Conservation (phyloP, 805 yeast genomes). For the Pichia exigua region DNA sequence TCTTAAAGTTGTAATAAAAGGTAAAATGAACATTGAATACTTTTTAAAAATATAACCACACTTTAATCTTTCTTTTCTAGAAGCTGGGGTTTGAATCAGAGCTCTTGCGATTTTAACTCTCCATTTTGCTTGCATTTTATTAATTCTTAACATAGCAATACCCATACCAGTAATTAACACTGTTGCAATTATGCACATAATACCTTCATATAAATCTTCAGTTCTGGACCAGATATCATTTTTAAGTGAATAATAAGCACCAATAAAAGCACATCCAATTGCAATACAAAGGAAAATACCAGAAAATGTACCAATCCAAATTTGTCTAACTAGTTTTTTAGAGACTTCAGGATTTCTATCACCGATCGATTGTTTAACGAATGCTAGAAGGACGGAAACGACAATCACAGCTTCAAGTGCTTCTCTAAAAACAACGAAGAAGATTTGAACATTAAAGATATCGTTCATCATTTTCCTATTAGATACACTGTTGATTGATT, state of each 20-base stretch:
- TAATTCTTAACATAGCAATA: slow-evolving; percentile 83
- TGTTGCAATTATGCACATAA: slow-evolving; percentile 81
- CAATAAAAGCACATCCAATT: slow-evolving; percentile 86
- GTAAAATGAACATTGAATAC: slow-evolving; percentile 78
- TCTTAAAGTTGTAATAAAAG: slow-evolving; percentile 79
- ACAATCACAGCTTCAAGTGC: slow-evolving; percentile 82
- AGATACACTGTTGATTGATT: neutral
- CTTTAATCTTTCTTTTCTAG: slow-evolving; percentile 40
- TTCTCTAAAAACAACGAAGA: slow-evolving; percentile 86
- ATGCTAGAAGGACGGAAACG: slow-evolving; percentile 80
- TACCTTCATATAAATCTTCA: slow-evolving; percentile 94
- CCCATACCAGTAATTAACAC: slow-evolving; percentile 86
- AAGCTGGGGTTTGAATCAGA: slow-evolving; percentile 47
- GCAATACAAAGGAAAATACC: slow-evolving; percentile 72
- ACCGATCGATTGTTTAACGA: slow-evolving; percentile 78
- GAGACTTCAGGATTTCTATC: slow-evolving; percentile 43
- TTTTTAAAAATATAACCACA: slow-evolving; percentile 51
- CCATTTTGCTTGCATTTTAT: slow-evolving; percentile 95
- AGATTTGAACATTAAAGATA: slow-evolving; percentile 61
- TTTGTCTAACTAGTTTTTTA: slow-evolving; percentile 58
- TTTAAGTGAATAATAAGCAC: slow-evolving; percentile 72
- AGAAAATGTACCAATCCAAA: slow-evolving; percentile 67
- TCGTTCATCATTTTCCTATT: slow-evolving; percentile 13
- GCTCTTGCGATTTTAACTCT: slow-evolving; percentile 84
- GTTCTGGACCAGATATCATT: slow-evolving; percentile 75